Conservation (phyloP, 2,329 filamentous ascomycete species). For the Hypoxylon sp. region DNA sequence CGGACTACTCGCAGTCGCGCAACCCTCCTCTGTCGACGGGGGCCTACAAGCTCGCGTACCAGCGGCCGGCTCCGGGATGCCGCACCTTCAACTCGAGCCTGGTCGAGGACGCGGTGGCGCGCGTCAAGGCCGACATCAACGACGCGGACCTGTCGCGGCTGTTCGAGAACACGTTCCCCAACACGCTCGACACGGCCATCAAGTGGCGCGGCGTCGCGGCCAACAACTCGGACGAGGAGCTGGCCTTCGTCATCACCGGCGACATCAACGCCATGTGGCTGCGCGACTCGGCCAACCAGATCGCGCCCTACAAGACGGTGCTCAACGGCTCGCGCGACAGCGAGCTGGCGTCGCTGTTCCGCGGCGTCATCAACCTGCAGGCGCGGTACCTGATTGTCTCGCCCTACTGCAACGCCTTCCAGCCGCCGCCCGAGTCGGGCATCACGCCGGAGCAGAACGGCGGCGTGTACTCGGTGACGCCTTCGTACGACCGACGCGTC, state of each 20-base stretch:
- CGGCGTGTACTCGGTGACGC: slow-evolving; percentile 65
- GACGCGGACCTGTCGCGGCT: slow-evolving; percentile 75
- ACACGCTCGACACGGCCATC: slow-evolving; percentile 83
- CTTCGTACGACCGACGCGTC: slow-evolving; percentile 70
- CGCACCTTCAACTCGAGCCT: slow-evolving; percentile 75
- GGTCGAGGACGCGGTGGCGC: slow-evolving; percentile 72
- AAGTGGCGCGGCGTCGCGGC: slow-evolving; percentile 74
- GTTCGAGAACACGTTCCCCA: slow-evolving; percentile 85
- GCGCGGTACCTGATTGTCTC: slow-evolving; percentile 70
- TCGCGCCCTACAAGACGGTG: slow-evolving; percentile 72
- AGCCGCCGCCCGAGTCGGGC: slow-evolving; percentile 79
- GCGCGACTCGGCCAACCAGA: slow-evolving; percentile 80
- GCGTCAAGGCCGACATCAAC: slow-evolving; percentile 51
- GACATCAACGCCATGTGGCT: slow-evolving; percentile 91
- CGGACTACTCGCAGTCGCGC: slow-evolving; percentile 40
- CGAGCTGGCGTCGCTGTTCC: slow-evolving; percentile 72
- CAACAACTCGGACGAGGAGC: slow-evolving; percentile 52
- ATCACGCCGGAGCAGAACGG: slow-evolving; percentile 65
- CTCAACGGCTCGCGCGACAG: slow-evolving; percentile 63
- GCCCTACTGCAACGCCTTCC: slow-evolving; percentile 91
- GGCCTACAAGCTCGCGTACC: slow-evolving; percentile 44
- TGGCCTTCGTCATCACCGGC: slow-evolving; percentile 83
- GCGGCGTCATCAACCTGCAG: slow-evolving; percentile 76
- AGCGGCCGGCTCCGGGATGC: slow-evolving; percentile 69
- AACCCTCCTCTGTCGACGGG: slow-evolving; percentile 46